Base-by-base conservation (phyloP, 208 protist genomes). In the Porcisia hertigi region DNA sequence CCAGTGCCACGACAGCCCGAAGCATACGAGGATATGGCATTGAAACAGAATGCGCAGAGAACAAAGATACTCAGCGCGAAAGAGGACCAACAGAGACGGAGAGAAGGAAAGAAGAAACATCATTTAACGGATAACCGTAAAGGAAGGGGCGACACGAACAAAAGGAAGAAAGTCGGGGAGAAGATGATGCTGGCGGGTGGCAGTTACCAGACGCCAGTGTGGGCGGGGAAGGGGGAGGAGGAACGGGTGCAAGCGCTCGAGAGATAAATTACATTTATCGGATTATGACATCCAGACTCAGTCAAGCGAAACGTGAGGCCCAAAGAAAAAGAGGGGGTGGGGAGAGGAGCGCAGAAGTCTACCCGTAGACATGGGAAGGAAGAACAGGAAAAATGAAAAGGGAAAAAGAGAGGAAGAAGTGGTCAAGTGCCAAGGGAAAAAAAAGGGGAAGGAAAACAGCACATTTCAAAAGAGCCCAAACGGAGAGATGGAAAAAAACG, bases 91-190 rank as follows among this genome's bases (percentile, higher is more conserved):
- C 53, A 45, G 43, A 58, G 55, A 58, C 23, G 57, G 57, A n/a
- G 23, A 43, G 36, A 23, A 53, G 9, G 66, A 23, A 53, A 3
- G 66, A 58, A 58, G 47, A 71, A 57, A 71, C 18, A 73, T 7
- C 25, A 53, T 45, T 54, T 64, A n/a, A 36, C 20, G 69, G 55
- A 47, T 43, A 67, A 76, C 66, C 20, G 57, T 12, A 71, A 36
- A 59, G 43, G 14, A 55, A 63, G 54, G 16, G 73, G n/a, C 58
- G 23, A 49, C 5, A 36, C 8, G 39, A 30, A 25, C 20, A 18
- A 59, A 58, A 72, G 43, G 54, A 39, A 66, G 43, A 36, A 70
- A 59, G 63, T 62, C 8, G 25, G 57, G 12, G 57, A 4, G 30
- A 52, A 14, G 11, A 52, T 9, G 9, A 49, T 14, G 47, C 47